These are phyloP conservation scores for Acer saccharum DNA, from an alignment of 345 rosid species.

Conservation along the genomic window DNA sequence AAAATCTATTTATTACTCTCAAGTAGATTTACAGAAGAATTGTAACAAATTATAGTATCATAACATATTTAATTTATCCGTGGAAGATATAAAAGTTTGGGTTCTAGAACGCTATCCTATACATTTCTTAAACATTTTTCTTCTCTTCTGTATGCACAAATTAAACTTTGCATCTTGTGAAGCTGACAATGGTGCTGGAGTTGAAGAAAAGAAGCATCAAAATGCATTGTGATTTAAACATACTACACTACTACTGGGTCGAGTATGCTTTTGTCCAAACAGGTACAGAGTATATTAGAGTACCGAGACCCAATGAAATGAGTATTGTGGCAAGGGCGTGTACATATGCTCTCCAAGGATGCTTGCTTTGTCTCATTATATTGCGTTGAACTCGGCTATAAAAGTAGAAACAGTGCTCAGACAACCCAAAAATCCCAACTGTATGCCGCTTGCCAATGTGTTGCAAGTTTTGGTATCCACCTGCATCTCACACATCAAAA, in stretches of 20 bases:
- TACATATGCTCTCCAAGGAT: conserved; percentile 75
- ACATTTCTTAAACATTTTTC: too few relatives aligned
- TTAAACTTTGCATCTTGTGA: neutral
- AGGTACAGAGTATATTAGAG: conserved; percentile 58
- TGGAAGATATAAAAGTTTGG: too few relatives aligned
- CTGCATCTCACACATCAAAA: conserved; percentile 36
- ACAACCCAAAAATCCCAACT: conserved; percentile 84
- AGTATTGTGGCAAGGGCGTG: conserved; percentile 54
- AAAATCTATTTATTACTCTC: too few relatives aligned
- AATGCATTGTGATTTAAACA: neutral
- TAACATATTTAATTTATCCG: too few relatives aligned
- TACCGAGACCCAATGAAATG: conserved; percentile 55
- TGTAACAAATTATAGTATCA: too few relatives aligned
- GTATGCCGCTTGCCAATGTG: conserved; percentile 56
- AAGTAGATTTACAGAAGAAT: too few relatives aligned
- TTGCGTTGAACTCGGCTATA: conserved; percentile 85
- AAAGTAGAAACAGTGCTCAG: conserved; percentile 88
- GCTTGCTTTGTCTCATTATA: conserved; percentile 69
- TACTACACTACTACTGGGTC: neutral
- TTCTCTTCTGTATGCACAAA: too few relatives aligned
- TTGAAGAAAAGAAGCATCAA: neutral
- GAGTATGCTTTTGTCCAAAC: conserved; percentile 49
- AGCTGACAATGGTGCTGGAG: neutral
- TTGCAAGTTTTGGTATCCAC: conserved; percentile 50
- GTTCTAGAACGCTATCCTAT: too few relatives aligned